These are phyloP conservation scores for Cladosporium sp. DNA, from an alignment of 2,329 filamentous ascomycete genomes.

Conservation along the genomic window DNA sequence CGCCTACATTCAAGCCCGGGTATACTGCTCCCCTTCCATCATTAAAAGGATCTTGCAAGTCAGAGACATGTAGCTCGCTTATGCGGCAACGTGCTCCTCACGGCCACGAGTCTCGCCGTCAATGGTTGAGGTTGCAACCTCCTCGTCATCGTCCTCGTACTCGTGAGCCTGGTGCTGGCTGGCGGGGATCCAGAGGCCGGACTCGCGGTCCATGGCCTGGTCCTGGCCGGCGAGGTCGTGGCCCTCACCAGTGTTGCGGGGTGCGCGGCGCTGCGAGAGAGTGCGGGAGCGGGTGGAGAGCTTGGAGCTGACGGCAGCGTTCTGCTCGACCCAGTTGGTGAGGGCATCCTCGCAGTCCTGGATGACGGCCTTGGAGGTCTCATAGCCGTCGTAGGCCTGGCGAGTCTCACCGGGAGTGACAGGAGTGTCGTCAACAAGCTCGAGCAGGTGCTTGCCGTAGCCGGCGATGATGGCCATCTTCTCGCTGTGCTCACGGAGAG, in stretches of 20 bases:
- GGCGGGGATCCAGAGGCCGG: slow-evolving; percentile 74
- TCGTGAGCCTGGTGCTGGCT: slow-evolving; percentile 60
- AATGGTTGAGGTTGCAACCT: slow-evolving; percentile 50
- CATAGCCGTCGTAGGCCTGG: slow-evolving; percentile 93
- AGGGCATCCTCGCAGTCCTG: slow-evolving; percentile 97
- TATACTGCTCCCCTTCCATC: slow-evolving; percentile 7
- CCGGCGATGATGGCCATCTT: slow-evolving; percentile 97
- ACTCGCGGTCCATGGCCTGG: slow-evolving; percentile 66
- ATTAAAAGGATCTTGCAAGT: slow-evolving; percentile 1
- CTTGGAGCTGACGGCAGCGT: slow-evolving; percentile 81
- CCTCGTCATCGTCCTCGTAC: slow-evolving; percentile 62
- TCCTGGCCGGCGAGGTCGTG: slow-evolving; percentile 83
- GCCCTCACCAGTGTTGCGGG: slow-evolving; percentile 62
- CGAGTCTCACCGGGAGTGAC: slow-evolving; percentile 97
- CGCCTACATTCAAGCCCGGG: neutral
- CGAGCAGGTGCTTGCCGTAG: slow-evolving; percentile 96
- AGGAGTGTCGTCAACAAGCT: slow-evolving; percentile 92
- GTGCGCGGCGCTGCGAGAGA: slow-evolving; percentile 77
- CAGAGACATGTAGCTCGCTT: neutral
- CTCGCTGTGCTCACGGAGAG: slow-evolving; percentile 93
- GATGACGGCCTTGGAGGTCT: slow-evolving; percentile 96
- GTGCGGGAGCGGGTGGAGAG: slow-evolving; percentile 84
- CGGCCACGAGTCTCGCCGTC: slow-evolving; percentile 42
- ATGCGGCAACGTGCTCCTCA: slow-evolving; percentile 38
- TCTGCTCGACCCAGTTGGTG: slow-evolving; percentile 92